Evolutionary conservation across 2,329 filamentous ascomycete genomes (phyloP), one percentile per base, ranked within the genome.

Genomic region (Xylariaceae sp.): DNA sequence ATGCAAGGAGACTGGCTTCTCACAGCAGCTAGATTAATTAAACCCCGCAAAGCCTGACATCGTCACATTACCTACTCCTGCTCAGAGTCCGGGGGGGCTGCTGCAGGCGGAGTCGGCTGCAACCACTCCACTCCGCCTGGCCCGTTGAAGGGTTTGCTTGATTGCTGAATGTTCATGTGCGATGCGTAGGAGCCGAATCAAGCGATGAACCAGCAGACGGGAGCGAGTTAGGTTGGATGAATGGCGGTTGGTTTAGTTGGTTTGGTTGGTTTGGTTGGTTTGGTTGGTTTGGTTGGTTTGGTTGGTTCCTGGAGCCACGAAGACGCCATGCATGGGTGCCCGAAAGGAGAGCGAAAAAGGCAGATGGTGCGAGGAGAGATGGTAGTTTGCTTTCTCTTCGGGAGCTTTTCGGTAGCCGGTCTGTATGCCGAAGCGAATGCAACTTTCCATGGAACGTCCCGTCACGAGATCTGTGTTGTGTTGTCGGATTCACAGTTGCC

Each of bases 311-410:
- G 54, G 57, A 54, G 57, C 54, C 54, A 54, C 57, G 51, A 54
- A 55, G 54, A 60, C 46, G 43, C 40, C 9, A 58, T 60, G 58
- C 58, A 58, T 60, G 54, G 55, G 45, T 60, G 55, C 55, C 58
- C 56, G 55, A 59, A 47, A 30, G 8, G 46, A 6, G 30, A 47
- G 19, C 26, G 29, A 30, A 11, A 34, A n/a, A 30, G 19, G 11
- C 7, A 42, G 47, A 27, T 3, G 6, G 7, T n/a, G 27, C 3
- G 6, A 31, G 19, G 11, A n/a, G 37, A 35, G 5, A 43, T 19
- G 19, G 19, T 19, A 19, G 19, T 19, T 19, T 19, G 19, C 19
- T 19, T 19, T 19, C 19, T 19, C 19, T 19, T 19, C 19, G 19
- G 19, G 19, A 19, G 19, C 19, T 19, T 19, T 19, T 19, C 19